Evolutionary conservation across 495 filamentous ascomycete species (phyloP).

Genomic region (Thermothielavioides terrestris): DNA sequence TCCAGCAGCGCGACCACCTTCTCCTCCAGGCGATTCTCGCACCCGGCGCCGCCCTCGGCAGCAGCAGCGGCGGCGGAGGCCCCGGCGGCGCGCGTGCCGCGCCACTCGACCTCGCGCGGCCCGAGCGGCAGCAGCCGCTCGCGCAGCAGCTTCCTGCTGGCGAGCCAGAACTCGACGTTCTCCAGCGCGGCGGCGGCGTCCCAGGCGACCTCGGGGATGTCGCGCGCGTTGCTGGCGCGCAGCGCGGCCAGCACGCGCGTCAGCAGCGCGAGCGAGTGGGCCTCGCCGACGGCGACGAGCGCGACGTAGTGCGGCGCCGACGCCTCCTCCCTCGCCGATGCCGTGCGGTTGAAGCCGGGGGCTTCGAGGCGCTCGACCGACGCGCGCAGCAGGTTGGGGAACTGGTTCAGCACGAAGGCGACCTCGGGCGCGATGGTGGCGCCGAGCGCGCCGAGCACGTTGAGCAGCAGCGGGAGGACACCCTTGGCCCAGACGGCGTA

Average conservation of each 20-base stretch:
- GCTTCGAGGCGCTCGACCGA: conserved; percentile 53
- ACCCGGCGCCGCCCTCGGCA: conserved; percentile 26
- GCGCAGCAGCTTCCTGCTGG: conserved; percentile 50
- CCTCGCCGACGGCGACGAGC: conserved; percentile 62
- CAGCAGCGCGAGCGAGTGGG: conserved; percentile 67
- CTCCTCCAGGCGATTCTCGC: conserved; percentile 62
- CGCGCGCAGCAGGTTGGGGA: conserved; percentile 60
- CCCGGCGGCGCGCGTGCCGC: conserved; percentile 30
- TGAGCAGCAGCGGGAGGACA: conserved; percentile 81
- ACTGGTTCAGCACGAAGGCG: conserved; percentile 75
- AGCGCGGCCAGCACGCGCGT: conserved; percentile 54
- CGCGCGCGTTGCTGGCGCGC: conserved; percentile 51
- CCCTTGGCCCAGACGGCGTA: conserved; percentile 85
- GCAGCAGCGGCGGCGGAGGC: too few relatives aligned
- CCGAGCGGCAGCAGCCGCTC: conserved; percentile 63
- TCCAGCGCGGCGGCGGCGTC: conserved; percentile 60
- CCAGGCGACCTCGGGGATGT: conserved; percentile 63
- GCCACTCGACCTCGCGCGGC: conserved; percentile 59
- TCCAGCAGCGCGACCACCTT: conserved; percentile 58
- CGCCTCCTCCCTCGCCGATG: too few relatives aligned
- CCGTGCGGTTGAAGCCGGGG: conserved; percentile 40
- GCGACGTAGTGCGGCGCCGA: conserved; percentile 50
- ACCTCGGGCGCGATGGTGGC: conserved; percentile 73
- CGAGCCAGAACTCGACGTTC: conserved; percentile 68
- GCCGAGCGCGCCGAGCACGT: conserved; percentile 75